Evolutionary conservation across 306 rosid genomes (phyloP).

Genomic region (Pterocarpus macrocarpus): DNA sequence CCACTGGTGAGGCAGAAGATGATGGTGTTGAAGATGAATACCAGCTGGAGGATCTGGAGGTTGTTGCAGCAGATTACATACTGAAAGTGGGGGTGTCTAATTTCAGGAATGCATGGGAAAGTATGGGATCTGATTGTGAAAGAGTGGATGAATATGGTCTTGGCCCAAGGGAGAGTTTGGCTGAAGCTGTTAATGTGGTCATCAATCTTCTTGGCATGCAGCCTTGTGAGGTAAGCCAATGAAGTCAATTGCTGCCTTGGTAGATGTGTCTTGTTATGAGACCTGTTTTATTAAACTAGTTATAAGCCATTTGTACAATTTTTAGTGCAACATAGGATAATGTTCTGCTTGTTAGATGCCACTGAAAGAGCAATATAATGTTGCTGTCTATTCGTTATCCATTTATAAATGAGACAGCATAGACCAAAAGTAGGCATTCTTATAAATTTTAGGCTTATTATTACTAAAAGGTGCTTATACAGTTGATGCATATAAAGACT

Average conservation of each 20-base stretch:
- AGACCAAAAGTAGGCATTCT: constrained; percentile 28
- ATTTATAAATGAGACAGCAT: constrained; percentile 26
- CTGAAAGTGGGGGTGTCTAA: constrained; percentile 89
- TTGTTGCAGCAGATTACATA: constrained; percentile 93
- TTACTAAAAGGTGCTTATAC: constrained; percentile 5
- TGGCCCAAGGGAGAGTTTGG: constrained; percentile 88
- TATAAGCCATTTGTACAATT: not conserved
- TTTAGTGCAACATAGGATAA: constrained; percentile 22
- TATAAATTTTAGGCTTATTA: constrained; percentile 26
- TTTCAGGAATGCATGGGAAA: constrained; percentile 96
- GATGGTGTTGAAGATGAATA: constrained; percentile 99
- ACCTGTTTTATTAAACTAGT: constrained; percentile 23
- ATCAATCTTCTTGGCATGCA: constrained; percentile 94
- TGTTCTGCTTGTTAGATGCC: constrained; percentile 14
- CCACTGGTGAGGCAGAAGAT: constrained; percentile 94
- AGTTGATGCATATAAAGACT: not conserved
- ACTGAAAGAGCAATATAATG: not conserved
- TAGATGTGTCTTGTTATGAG: constrained; percentile 28
- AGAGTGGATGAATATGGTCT: constrained; percentile 95
- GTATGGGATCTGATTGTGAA: constrained; percentile 77
- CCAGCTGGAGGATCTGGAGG: constrained; percentile 97
- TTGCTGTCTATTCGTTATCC: not conserved
- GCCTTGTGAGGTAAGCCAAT: constrained; percentile 88
- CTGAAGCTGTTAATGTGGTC: constrained; percentile 89
- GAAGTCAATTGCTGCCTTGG: constrained; percentile 16